These are phyloP conservation scores for Entelexis sorbosivorans DNA, from an alignment of 1,139 yeast genomes.

Conservation along the genomic window DNA sequence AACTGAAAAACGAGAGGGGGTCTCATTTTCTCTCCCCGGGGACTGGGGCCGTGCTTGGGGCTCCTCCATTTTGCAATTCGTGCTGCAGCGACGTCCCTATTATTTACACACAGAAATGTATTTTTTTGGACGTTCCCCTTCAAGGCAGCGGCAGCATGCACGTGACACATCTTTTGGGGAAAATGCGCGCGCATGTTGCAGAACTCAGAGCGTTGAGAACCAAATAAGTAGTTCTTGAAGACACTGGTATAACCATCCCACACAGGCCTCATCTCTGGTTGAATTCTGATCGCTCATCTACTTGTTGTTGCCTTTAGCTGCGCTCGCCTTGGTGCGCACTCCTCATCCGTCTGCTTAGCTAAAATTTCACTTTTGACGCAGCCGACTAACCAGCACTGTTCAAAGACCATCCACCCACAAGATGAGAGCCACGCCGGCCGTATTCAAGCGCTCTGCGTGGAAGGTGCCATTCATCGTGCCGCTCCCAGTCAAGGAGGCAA, in stretches of 20 bases:
- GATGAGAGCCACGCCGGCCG: slow-evolving; percentile 50
- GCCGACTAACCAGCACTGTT: not conserved
- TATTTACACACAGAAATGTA: not conserved
- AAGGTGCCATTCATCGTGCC: slow-evolving; percentile 94
- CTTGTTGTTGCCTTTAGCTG: too few species aligned
- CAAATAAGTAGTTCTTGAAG: too few species aligned
- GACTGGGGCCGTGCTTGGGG: not conserved
- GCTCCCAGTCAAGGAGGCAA: slow-evolving; percentile 76
- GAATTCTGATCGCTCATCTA: too few species aligned
- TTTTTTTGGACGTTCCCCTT: not conserved
- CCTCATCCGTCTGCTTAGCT: slow-evolving; percentile 4
- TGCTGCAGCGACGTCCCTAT: not conserved
- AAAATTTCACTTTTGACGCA: slow-evolving; percentile 6
- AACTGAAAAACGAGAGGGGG: slow-evolving; percentile 10
- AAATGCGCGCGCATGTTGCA: not conserved
- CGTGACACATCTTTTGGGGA: not conserved
- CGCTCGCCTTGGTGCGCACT: too few species aligned
- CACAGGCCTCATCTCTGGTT: too few species aligned
- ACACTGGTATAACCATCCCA: too few species aligned
- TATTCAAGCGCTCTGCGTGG: slow-evolving; percentile 69
- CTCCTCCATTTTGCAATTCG: not conserved
- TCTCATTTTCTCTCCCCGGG: not conserved
- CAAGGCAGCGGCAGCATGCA: not conserved
- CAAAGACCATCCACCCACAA: not conserved
- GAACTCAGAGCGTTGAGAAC: not conserved